phyloP scores from a whole-genome alignment of 371 early-diverging fungal species.

The Batkoa obscura region DNA sequence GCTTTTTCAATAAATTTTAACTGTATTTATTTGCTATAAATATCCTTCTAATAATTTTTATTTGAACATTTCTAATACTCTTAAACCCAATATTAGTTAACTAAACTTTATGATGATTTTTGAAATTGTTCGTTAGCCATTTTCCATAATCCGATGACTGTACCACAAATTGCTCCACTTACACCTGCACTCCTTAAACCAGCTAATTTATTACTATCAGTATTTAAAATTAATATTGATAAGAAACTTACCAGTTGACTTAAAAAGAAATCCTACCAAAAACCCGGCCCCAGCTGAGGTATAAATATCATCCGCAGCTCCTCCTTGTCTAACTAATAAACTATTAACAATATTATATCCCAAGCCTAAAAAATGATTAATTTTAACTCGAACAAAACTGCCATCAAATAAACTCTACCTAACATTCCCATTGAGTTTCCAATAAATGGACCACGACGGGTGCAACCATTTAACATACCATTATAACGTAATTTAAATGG shows the following conservation, averaged over 20 bases:
- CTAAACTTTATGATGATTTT: background rate
- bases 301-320: background rate
- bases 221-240: background rate
- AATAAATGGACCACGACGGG: conserved; percentile 69
- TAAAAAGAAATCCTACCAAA: conserved; percentile 1
- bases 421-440: conserved; percentile 68
- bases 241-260: conserved; percentile 5
- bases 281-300: background rate
- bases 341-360: conserved; percentile 1
- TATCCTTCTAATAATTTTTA: too few relatives aligned
- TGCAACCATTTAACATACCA: conserved; percentile 62
- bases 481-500: conserved; percentile 61
- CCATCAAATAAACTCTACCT: too few relatives aligned
- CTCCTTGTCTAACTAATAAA: background rate
- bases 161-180: conserved; percentile 1
- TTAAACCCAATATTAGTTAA: too few relatives aligned
- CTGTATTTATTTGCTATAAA: too few relatives aligned
- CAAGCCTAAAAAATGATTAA: background rate
- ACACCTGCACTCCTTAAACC: background rate
- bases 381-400: background rate
- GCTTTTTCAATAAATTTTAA: too few relatives aligned
- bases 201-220: background rate
- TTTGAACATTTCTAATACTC: too few relatives aligned
- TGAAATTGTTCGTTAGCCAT: background rate
- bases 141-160: background rate